Base-by-base conservation (phyloP, 2,329 filamentous ascomycete species). In the Fusarium temperatum region DNA sequence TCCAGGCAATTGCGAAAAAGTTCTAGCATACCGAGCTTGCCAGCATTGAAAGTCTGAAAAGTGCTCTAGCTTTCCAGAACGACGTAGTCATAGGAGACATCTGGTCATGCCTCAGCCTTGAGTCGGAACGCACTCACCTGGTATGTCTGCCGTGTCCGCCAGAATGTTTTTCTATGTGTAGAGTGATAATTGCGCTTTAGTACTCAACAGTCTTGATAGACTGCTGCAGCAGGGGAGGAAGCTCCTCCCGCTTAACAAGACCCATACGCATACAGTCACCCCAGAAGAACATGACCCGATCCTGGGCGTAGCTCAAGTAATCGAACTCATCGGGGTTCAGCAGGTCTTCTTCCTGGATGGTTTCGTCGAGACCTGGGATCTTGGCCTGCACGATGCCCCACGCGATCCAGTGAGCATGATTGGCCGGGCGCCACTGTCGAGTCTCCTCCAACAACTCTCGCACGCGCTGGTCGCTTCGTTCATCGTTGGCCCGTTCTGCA, bases 371-470 rank as follows among this genome's bases (percentile, higher is more conserved):
- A 0, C 91, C 94, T 0, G 94, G 91, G 4, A 97, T 87, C 80
- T 96, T 95, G 54, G 96, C 96, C 83, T 99, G 96, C 58, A 99
- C 93, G 70, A 98, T 94, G 30, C 96, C 96, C 96, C 96, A 99
- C 3, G 95, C 94, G 30, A 97, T 90, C 96, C 96, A 99, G 83
- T 93, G 90, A 5, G 94, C 94, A 41, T 92, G 95, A 83, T 96
- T 97, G 44, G 94, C 94, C 1, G 94, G 86, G 7, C 96, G 90
- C 96, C 96, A 99, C 51, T 97, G 86, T 22, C 91, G 87, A 6
- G 94, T 91, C 83, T 98, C 95, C 45, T 92, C 89, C 79, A 96
- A 85, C 35, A 99, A 86, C 58, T 90, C 88, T 55, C 89, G 86
- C 11, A 97, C 88, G 77, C 93, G 90, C 42, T 86, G 83, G 60